A percentile compares a stretch with the other conserved stretches of the same genome.
phyloP scores from a whole-genome alignment of 2,329 filamentous ascomycete species.

The Diaporthe nobilis region DNA sequence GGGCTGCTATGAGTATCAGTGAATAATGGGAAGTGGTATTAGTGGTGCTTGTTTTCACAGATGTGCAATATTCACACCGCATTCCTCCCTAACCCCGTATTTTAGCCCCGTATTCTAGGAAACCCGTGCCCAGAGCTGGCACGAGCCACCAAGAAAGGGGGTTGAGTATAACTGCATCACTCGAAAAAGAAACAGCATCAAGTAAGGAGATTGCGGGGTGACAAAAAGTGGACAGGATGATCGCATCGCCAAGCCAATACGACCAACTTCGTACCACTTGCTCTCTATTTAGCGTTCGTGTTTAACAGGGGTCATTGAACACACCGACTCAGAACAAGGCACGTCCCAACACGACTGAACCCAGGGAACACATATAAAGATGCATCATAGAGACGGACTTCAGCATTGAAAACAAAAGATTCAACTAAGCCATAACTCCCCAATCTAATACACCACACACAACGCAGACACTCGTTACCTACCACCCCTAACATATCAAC shows the following conservation, averaged over 20 bases:
- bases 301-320: constrained; percentile 7
- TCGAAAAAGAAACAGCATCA: constrained; percentile 23
- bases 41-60: background rate
- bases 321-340: constrained; percentile 29
- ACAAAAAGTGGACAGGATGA: constrained; percentile 25
- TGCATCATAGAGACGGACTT: background rate
- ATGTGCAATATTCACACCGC: background rate
- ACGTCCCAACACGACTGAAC: constrained; percentile 4
- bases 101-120: background rate
- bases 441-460: background rate
- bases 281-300: constrained; percentile 22
- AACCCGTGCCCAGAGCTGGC: background rate
- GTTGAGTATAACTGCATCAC: constrained; percentile 1
- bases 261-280: constrained; percentile 2
- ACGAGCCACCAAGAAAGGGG: constrained; percentile 19
- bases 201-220: constrained; percentile 29
- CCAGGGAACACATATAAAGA: constrained; percentile 1
- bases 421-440: background rate
- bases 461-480: background rate
- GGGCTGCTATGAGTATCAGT: background rate
- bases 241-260: constrained; percentile 20
- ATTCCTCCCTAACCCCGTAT: background rate
- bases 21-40: background rate
- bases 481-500: background rate
- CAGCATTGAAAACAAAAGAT: background rate